phyloP scores from a whole-genome alignment of 192 early-diverging fungal genomes.

The Gonapodya prolifera region DNA sequence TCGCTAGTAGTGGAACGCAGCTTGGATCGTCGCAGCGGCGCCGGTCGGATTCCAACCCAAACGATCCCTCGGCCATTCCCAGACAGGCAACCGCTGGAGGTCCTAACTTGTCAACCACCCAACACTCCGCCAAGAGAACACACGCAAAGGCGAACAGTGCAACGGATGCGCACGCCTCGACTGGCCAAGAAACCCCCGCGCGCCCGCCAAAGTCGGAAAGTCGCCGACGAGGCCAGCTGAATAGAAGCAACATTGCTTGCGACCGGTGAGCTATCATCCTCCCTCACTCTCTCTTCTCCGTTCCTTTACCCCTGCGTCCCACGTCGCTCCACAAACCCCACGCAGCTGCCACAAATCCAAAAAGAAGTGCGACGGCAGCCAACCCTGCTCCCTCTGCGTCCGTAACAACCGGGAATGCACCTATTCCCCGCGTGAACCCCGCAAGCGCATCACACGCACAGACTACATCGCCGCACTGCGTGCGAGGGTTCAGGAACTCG shows the following conservation, averaged over 20 bases:
- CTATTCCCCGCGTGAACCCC: background rate
- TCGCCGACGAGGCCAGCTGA: background rate
- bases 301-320: too few species aligned
- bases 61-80: too few species aligned
- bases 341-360: background rate
- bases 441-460: background rate
- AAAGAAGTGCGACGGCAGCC: background rate
- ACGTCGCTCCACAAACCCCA: too few species aligned
- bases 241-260: background rate
- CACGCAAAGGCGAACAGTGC: background rate
- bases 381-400: conserved; percentile 2
- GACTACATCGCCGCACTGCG: background rate
- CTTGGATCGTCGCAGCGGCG: too few species aligned
- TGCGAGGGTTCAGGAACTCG: background rate
- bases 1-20: too few species aligned
- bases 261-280: background rate
- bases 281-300: background rate
- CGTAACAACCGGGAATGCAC: background rate
- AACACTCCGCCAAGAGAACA: background rate
- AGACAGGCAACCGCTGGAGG: too few species aligned
- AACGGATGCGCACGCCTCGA: background rate
- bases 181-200: background rate
- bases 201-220: background rate
- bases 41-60: too few species aligned
- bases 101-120: background rate